Conservation (phyloP, 2,329 filamentous ascomycete species). For the Fusarium sp. region DNA sequence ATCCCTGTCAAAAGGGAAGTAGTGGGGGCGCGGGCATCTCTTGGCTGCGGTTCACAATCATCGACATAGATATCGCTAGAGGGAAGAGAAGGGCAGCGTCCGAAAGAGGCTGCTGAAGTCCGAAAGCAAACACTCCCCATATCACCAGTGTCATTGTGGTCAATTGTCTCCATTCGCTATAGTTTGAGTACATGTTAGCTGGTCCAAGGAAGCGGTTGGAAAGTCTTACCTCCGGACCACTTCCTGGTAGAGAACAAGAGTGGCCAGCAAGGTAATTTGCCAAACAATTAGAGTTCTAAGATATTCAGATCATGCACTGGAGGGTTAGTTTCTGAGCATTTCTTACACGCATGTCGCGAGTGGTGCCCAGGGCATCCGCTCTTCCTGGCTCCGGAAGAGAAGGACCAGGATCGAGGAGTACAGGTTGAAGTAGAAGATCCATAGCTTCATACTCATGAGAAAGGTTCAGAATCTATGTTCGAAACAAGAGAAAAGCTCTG, state of each 20-base stretch:
- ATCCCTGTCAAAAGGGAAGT: neutral
- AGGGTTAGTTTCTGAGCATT: neutral
- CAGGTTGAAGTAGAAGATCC: neutral
- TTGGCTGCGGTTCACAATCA: neutral
- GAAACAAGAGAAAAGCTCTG: neutral
- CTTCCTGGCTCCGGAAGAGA: constrained; percentile 6
- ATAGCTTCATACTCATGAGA: neutral
- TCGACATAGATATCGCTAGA: neutral
- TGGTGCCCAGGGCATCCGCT: constrained; percentile 1
- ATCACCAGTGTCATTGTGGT: neutral
- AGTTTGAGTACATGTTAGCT: neutral
- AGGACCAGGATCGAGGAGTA: constrained; percentile 9
- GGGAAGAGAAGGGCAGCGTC: neutral
- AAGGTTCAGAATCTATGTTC: neutral
- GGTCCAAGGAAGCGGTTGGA: neutral
- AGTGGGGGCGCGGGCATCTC: neutral
- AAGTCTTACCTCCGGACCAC: neutral
- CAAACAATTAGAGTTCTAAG: neutral
- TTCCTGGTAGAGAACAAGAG: neutral
- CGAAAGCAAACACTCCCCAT: neutral
- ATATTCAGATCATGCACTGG: neutral
- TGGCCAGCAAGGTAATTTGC: neutral
- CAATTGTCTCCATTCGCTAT: neutral
- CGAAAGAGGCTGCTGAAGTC: neutral
- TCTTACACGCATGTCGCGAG: neutral